Base-by-base conservation (phyloP, 306 rosid species). In the Lathyrus sativus region DNA sequence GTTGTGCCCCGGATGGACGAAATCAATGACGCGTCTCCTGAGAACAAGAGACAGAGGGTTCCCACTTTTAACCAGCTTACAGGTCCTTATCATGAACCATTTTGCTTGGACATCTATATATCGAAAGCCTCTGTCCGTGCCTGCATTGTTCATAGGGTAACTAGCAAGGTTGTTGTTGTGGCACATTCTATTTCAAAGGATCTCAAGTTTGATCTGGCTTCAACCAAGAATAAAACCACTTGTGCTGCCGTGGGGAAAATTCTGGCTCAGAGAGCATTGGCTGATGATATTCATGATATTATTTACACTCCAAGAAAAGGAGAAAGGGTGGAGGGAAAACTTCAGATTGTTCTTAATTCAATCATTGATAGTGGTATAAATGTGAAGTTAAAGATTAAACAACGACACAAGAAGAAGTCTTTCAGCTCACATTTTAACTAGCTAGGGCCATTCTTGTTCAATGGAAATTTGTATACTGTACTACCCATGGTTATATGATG, bases 131-230 rank as follows among this genome's bases (percentile, higher is more conserved):
- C 97, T 11, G 89, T 90, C 42, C 93, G 96, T 19, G 97, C 96
- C 33, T 90, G 97, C 54, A 56, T 90, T 60, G 79, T 62, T 62
- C 67, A 62, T 73, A 83, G 95, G 31, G 82, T 59, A 68, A 88
- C 95, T 19, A 93, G 96, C 79, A 88, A 84, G 82, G 99, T 90
- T 75, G 96, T 86, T 24, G 86, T 77, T 29, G 97, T 88, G 78
- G 92, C 97, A 50, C 96, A 91, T 83, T 91, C 92, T 45, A 91
- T 91, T 60, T 88, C 97, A 4, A 88, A 86, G 77, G 97, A 90
- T 63, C 91, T 76, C 95, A 93, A 89, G 74, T 92, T 85, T 59
- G 93, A 89, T 62, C 74, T 90, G 35, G 64, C 75, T 72, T 92
- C 98, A 31, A 86, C 93, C 60, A 88, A 81, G 78, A 87, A 83